A percentile compares a stretch with the other conserved stretches of the same genome.
phyloP scores from a whole-genome alignment of 116 monocot genomes.

The Thalassia testudinum region DNA sequence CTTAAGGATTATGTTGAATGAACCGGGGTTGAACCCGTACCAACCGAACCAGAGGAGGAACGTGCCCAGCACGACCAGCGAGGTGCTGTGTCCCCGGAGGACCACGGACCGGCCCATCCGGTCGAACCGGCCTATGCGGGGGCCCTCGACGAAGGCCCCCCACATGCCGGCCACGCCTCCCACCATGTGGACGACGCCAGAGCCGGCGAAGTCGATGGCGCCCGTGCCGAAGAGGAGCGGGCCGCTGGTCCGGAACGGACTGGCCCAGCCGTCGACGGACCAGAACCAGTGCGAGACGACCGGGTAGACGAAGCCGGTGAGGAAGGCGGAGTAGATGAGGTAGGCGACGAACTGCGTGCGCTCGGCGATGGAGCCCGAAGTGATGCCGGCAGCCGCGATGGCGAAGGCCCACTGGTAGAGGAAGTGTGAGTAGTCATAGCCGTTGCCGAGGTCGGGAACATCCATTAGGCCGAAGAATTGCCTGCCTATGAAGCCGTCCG shows the following conservation, averaged over 20 bases:
- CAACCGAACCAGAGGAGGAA: constrained; percentile 58
- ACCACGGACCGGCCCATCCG: constrained; percentile 13
- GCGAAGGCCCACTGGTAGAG: constrained; percentile 70
- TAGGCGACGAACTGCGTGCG: constrained; percentile 51
- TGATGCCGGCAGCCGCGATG: constrained; percentile 65
- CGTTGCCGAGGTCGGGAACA: constrained; percentile 8
- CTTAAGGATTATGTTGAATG: constrained; percentile 47
- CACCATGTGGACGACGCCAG: constrained; percentile 46
- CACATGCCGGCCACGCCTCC: constrained; percentile 44
- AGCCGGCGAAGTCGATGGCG: constrained; percentile 38
- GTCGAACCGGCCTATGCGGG: constrained; percentile 28
- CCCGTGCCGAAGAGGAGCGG: constrained; percentile 30
- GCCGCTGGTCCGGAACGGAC: constrained; percentile 7
- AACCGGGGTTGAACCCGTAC: constrained; percentile 79
- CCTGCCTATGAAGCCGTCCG: constrained; percentile 39
- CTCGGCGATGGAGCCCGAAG: constrained; percentile 42
- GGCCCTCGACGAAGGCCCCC: constrained; percentile 44
- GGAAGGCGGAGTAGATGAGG: constrained; percentile 42
- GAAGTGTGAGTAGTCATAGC: constrained; percentile 37
- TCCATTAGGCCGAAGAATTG: constrained; percentile 25
- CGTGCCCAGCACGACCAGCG: constrained; percentile 37
- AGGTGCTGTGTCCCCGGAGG: constrained; percentile 43
- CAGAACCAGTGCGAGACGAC: constrained; percentile 59
- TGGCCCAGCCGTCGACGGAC: constrained; percentile 48
- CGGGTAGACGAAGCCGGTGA: constrained; percentile 56